Conservation (phyloP, 2,329 filamentous ascomycete species). For the Xylariaceae sp. region DNA sequence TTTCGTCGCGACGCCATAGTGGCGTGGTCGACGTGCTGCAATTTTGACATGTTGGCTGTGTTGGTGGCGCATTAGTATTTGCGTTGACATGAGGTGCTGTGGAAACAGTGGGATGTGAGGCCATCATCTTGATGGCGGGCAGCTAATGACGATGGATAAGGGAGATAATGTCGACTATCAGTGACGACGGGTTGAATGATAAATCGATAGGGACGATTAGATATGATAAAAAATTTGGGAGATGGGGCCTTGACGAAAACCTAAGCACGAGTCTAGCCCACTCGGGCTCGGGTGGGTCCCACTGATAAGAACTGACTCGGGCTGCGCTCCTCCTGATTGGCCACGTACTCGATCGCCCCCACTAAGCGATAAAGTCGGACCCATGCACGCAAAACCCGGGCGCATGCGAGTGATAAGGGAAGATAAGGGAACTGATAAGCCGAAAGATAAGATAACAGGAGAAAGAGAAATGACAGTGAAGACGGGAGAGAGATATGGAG, state of each 20-base stretch:
- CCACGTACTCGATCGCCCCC: not conserved
- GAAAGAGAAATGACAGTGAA: not conserved
- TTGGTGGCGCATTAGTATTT: conserved; percentile 53
- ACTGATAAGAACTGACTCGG: conserved; percentile 17
- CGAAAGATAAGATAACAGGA: conserved; percentile 3
- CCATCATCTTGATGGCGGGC: conserved; percentile 29
- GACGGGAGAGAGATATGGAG: no score
- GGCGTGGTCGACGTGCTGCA: conserved; percentile 94
- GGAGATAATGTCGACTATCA: conserved; percentile 16
- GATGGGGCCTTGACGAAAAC: conserved; percentile 11
- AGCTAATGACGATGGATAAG: conserved; percentile 19
- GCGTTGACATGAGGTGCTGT: conserved; percentile 36
- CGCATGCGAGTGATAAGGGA: conserved; percentile 2
- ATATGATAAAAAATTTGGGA: conserved; percentile 27
- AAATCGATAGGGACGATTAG: conserved; percentile 25
- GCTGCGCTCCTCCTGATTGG: conserved; percentile 10
- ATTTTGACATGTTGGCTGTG: conserved; percentile 94
- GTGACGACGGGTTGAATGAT: conserved; percentile 12
- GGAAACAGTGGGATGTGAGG: conserved; percentile 34
- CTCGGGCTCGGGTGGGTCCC: conserved; percentile 8
- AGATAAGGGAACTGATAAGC: not conserved
- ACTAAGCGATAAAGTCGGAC: not conserved
- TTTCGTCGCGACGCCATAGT: conserved; percentile 94
- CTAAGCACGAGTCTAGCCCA: conserved; percentile 10
- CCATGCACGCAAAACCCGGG: conserved; percentile 1